phyloP scores from a whole-genome alignment of 495 filamentous ascomycete species.

The Chaetomidium leptoderma region DNA sequence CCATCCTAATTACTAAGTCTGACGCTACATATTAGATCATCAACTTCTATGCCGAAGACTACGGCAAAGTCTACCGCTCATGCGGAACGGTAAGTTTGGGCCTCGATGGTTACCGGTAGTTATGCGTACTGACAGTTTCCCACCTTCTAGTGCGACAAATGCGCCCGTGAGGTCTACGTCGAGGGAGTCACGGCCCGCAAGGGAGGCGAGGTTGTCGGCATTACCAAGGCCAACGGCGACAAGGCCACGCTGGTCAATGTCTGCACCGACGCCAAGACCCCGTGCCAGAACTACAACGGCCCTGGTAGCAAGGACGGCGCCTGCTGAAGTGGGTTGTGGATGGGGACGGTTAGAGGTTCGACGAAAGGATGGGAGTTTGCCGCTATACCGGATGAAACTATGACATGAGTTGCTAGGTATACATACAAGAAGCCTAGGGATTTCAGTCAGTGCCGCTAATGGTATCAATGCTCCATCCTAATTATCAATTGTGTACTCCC shows the following conservation, averaged over 20 bases:
- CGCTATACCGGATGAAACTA: no score
- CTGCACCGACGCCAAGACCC: neutral
- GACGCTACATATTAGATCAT: neutral
- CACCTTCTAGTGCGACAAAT: neutral
- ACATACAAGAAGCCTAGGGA: no score
- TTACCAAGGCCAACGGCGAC: neutral
- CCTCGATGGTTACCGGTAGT: neutral
- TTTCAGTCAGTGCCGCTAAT: no score
- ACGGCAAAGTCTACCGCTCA: neutral
- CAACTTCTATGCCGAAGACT: neutral
- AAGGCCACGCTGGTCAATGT: conserved; percentile 1
- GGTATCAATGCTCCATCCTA: no score
- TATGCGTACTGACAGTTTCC: neutral
- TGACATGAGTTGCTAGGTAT: no score
- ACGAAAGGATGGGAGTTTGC: no score
- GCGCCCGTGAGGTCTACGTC: neutral
- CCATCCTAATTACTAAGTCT: neutral
- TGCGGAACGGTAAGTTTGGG: neutral
- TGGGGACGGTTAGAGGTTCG: no score
- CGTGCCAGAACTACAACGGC: conserved; percentile 2
- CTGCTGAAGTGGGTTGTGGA: neutral
- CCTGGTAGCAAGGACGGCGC: neutral
- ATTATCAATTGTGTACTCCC: no score
- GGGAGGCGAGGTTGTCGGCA: neutral
- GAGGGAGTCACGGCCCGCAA: neutral